Evolutionary conservation across 2,329 filamentous ascomycete species (phyloP).

Genomic region (Fusarium palustre): DNA sequence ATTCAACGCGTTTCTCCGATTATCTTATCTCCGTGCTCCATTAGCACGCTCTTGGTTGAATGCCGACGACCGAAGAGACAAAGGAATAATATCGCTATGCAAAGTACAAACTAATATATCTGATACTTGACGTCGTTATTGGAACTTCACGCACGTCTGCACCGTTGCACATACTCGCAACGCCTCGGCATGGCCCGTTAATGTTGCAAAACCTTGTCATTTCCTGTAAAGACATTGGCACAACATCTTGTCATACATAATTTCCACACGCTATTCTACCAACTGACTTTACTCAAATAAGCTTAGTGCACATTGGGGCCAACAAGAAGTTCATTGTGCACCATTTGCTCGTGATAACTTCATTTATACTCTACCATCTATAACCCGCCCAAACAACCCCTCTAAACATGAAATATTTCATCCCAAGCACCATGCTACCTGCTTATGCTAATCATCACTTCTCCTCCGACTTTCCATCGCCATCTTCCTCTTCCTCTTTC

Average conservation of each 20-base stretch:
- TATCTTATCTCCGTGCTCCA: conserved; percentile 20
- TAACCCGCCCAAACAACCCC: background rate
- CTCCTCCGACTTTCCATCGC: conserved; percentile 14
- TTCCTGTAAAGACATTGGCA: background rate
- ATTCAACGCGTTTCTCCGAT: conserved; percentile 18
- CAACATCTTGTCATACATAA: conserved; percentile 10
- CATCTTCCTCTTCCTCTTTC: conserved; percentile 32
- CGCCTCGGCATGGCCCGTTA: conserved; percentile 15
- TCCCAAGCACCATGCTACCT: conserved; percentile 8
- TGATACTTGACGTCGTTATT: background rate
- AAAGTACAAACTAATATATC: background rate
- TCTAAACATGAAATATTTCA: conserved; percentile 12
- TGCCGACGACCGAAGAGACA: conserved; percentile 20
- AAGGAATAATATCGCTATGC: background rate
- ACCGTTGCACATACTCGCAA: conserved; percentile 4
- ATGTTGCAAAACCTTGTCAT: conserved; percentile 17
- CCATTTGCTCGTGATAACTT: conserved; percentile 25
- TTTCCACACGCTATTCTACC: background rate
- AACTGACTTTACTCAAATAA: background rate
- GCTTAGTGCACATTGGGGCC: background rate
- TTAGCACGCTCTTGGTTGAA: background rate
- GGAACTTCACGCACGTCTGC: conserved; percentile 4
- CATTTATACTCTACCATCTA: conserved; percentile 24
- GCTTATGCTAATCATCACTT: conserved; percentile 18
- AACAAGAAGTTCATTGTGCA: background rate